These are phyloP conservation scores for Dipodascopsis uninucleata DNA, from an alignment of 805 yeast genomes.

Conservation along the genomic window DNA sequence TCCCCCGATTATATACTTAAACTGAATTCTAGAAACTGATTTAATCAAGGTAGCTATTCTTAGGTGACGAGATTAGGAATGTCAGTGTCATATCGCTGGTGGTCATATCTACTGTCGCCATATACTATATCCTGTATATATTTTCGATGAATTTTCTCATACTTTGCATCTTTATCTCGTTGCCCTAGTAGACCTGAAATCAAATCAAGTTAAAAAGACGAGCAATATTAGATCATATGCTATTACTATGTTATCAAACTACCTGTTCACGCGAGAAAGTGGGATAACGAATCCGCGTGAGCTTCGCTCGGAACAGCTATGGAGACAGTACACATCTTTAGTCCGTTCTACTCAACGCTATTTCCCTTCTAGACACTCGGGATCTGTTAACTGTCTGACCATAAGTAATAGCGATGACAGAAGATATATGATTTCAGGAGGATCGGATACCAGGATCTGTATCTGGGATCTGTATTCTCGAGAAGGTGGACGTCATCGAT, in stretches of 20 bases:
- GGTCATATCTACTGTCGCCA: too few species aligned
- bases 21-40: too few species aligned
- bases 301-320: slow-evolving; percentile 21
- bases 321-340: slow-evolving; percentile 16
- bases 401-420: slow-evolving; percentile 46
- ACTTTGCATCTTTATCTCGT: too few species aligned
- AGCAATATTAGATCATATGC: too few species aligned
- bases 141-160: too few species aligned
- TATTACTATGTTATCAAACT: slow-evolving; percentile 23
- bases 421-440: slow-evolving; percentile 60
- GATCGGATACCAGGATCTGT: slow-evolving; percentile 65
- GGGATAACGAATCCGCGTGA: slow-evolving; percentile 25
- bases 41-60: too few species aligned
- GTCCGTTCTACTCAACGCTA: slow-evolving; percentile 22
- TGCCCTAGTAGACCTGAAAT: too few species aligned
- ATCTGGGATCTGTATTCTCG: slow-evolving; percentile 56
- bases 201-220: too few species aligned
- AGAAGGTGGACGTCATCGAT: slow-evolving; percentile 25
- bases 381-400: slow-evolving; percentile 59
- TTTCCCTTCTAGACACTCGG: slow-evolving; percentile 33
- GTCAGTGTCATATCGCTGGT: too few species aligned
- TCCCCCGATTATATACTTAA: too few species aligned
- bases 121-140: too few species aligned
- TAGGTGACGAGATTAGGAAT: too few species aligned
- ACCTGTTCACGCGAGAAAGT: slow-evolving; percentile 24